phyloP scores from a whole-genome alignment of 1,139 yeast species.

The Blastobotrys persicus region DNA sequence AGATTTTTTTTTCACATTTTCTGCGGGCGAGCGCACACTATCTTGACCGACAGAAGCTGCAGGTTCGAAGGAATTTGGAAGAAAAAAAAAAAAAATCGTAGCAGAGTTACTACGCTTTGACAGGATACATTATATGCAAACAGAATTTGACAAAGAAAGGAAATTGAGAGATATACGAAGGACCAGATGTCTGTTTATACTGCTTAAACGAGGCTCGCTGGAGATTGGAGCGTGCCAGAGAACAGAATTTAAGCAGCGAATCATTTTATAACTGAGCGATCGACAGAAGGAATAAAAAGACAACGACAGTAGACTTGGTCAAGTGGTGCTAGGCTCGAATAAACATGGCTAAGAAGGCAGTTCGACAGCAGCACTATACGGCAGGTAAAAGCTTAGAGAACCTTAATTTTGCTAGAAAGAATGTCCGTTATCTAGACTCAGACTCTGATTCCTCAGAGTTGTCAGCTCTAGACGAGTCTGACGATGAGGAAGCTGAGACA shows the following conservation, averaged over 20 bases:
- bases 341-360: conserved; percentile 8
- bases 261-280: neutral
- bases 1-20: neutral
- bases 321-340: neutral
- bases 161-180: neutral
- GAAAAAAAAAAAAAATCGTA: neutral
- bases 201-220: neutral
- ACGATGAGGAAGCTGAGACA: conserved; percentile 16
- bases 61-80: too few relatives aligned
- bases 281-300: neutral
- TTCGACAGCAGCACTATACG: neutral
- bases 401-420: conserved; percentile 9
- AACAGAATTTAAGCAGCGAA: neutral
- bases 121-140: neutral
- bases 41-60: too few relatives aligned
- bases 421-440: conserved; percentile 1
- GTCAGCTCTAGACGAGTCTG: conserved; percentile 14
- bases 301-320: neutral
- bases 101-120: conserved; percentile 8
- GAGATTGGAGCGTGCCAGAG: neutral
- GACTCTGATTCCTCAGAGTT: conserved; percentile 6
- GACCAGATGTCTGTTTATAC: neutral
- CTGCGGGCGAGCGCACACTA: too few relatives aligned
- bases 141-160: neutral
- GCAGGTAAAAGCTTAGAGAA: conserved; percentile 10